Evolutionary conservation across 1,284 basidiomycete genomes (phyloP), one percentile per base, ranked within the genome.

Genomic region (Microbotryomycetes sp.): DNA sequence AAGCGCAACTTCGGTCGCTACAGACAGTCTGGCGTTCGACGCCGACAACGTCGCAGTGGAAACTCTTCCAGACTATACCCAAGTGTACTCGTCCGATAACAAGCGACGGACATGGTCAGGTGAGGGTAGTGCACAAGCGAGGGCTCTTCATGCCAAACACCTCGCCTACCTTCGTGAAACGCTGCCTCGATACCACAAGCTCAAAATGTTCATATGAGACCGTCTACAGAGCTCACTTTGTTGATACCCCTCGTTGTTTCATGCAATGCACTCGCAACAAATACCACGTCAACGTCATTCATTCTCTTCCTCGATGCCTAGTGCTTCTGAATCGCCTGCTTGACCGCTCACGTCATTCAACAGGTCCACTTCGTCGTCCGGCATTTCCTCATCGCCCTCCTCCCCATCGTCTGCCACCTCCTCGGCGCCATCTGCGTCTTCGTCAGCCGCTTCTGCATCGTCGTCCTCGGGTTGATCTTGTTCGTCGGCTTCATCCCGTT

Each of bases 61-160:
- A 73, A 77, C 80, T 1, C 78, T 97, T 19, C 85, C 87, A n/a
- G 86, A 91, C 60, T 88, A 86, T 71, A 93, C 90, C 0, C 86
- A 89, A 5, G 80, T 94, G 3, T 93, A 88, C 72, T 92, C 91
- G 0, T 81, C 83, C 1, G 80, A 83, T 3, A 84, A 85, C 1
- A 84, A 87, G 63, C 80, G 86, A 53, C 79, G 90, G 49, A 80
- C 76, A 6, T 97, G 92, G 89, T 92, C 88, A 71, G 90, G 89
- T 4, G 81, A 87, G 66, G 91, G 90, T 2, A 84, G 86, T 67
- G 80, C 85, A 1, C 90, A 93, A 73, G 91, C 92, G 72, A 82
- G 81, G 46, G 90, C 89, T 70, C 75, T 96, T 59, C 81, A 91
- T 60, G 79, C 83, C 45, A 97, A 96, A 74, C 92, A 97, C 71